These are phyloP conservation scores for Cercospora sojina DNA, from an alignment of 2,329 filamentous ascomycete species.

Conservation along the genomic window DNA sequence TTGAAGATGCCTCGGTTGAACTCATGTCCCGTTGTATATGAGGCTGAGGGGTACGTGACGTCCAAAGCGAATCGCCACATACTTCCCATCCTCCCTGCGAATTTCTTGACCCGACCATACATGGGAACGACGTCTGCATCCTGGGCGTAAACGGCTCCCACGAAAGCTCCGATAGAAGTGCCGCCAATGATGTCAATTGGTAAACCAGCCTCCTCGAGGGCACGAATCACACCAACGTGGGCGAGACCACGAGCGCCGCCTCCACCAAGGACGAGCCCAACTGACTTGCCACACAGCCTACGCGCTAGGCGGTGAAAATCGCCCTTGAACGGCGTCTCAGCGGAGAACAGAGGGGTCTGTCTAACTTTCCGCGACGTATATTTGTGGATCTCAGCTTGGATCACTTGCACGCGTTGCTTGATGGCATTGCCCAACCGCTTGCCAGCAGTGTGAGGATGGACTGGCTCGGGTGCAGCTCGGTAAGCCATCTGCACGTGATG, in stretches of 20 bases:
- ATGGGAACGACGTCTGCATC: constrained; percentile 97
- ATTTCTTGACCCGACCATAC: constrained; percentile 95
- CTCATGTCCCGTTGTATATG: constrained; percentile 96
- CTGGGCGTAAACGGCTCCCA: constrained; percentile 90
- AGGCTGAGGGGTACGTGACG: constrained; percentile 91
- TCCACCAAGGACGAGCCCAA: constrained; percentile 89
- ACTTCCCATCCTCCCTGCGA: constrained; percentile 96
- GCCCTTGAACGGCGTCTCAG: constrained; percentile 89
- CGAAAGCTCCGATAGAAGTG: constrained; percentile 94
- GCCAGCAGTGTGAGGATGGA: constrained; percentile 68
- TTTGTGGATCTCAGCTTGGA: constrained; percentile 97
- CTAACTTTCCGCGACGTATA: constrained; percentile 93
- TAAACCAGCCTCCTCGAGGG: constrained; percentile 92
- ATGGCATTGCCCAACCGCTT: constrained; percentile 81
- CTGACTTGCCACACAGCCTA: constrained; percentile 86
- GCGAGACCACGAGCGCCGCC: constrained; percentile 89
- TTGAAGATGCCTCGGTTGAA: constrained; percentile 99
- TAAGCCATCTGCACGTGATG: constrained; percentile 97
- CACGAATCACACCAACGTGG: constrained; percentile 90
- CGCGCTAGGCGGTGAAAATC: constrained; percentile 93
- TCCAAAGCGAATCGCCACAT: constrained; percentile 98
- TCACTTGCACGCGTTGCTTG: constrained; percentile 87
- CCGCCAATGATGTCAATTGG: constrained; percentile 94
- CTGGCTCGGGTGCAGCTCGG: constrained; percentile 70
- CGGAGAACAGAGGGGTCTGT: constrained; percentile 83